A percentile compares a stretch with the other conserved stretches of the same genome.
phyloP scores from a whole-genome alignment of 2,329 filamentous ascomycete genomes.

The Teratosphaeriaceae sp. region DNA sequence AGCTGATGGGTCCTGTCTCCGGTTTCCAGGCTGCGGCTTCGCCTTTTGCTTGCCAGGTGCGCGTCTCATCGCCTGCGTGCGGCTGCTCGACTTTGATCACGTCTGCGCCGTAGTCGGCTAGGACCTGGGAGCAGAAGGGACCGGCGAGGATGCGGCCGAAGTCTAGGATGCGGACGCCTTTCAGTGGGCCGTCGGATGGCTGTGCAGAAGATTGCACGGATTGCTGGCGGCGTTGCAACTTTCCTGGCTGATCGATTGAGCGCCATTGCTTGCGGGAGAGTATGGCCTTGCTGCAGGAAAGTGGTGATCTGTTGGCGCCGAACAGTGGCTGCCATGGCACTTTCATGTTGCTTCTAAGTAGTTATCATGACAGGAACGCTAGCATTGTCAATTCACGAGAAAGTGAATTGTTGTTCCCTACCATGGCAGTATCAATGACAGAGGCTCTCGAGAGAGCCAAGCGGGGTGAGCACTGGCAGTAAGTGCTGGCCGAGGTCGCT shows the following conservation, averaged over 20 bases:
- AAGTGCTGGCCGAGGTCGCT: no score
- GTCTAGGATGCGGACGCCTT: conserved; percentile 19
- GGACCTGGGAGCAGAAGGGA: conserved; percentile 24
- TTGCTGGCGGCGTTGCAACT: background rate
- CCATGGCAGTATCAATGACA: no score
- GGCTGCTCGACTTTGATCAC: conserved; percentile 27
- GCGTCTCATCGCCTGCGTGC: conserved; percentile 21
- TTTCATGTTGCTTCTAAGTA: no score
- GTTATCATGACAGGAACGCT: no score
- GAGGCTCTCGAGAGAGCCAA: no score
- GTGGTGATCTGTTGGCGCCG: no score
- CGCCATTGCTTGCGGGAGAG: background rate
- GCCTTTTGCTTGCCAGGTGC: conserved; percentile 20
- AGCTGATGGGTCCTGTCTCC: conserved; percentile 18
- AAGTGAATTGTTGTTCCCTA: no score
- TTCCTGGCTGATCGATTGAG: background rate
- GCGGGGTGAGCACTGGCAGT: no score
- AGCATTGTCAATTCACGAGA: no score
- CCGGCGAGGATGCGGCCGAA: conserved; percentile 23
- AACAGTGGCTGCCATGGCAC: no score
- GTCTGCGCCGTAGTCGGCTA: conserved; percentile 27
- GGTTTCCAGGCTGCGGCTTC: conserved; percentile 21
- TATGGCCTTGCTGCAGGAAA: no score
- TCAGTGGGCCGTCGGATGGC: conserved; percentile 11
- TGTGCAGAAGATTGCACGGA: background rate